These are phyloP conservation scores for Chloris gayana DNA, from an alignment of 176 grass and related monocot genomes.

Conservation along the genomic window DNA sequence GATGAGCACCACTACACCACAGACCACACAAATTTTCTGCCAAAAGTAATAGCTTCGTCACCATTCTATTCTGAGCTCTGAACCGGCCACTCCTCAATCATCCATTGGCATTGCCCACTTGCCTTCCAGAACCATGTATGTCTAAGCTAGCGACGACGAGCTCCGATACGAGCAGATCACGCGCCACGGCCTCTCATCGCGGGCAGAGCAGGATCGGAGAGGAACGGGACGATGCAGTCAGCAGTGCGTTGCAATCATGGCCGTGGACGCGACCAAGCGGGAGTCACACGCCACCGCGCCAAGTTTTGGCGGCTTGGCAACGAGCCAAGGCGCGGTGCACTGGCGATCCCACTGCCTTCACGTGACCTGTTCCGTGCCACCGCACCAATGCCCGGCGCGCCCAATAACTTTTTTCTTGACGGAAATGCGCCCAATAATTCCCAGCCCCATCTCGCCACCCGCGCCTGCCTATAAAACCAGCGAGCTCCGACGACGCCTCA, in stretches of 20 bases:
- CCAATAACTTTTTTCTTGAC: no score
- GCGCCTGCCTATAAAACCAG: conserved; percentile 41
- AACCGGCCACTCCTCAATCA: background rate
- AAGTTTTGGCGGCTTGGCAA: conserved; percentile 48
- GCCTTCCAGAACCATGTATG: conserved; percentile 1
- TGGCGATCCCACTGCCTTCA: conserved; percentile 45
- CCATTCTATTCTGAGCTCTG: background rate
- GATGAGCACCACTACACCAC: background rate
- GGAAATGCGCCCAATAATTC: conserved; percentile 30
- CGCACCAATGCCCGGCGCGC: conserved; percentile 27
- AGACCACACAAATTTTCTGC: background rate
- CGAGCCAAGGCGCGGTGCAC: conserved; percentile 30
- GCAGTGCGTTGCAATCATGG: conserved; percentile 38
- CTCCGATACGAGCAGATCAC: background rate
- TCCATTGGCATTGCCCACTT: background rate
- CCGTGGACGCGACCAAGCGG: conserved; percentile 39
- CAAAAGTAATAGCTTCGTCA: background rate
- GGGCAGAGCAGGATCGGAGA: background rate
- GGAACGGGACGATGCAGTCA: conserved; percentile 21
- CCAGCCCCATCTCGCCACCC: no score
- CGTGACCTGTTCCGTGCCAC: conserved; percentile 41
- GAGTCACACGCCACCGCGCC: conserved; percentile 51
- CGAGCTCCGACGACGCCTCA: background rate
- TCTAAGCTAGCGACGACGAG: background rate
- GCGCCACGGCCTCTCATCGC: background rate